These are phyloP conservation scores for Eimeria sp. DNA, from an alignment of 169 alveolate genomes.

Conservation along the genomic window DNA sequence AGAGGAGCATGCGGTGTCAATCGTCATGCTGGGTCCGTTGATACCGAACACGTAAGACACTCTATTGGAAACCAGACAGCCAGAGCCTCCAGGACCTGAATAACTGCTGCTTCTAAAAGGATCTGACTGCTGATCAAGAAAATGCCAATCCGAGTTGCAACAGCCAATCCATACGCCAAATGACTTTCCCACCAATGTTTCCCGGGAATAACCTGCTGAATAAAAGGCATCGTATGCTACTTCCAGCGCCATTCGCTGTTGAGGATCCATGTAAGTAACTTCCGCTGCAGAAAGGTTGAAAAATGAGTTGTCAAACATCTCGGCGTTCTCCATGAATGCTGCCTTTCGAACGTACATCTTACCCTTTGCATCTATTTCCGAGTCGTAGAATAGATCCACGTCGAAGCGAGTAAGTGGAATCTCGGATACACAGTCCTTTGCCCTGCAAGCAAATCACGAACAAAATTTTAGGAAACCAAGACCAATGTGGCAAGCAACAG, in stretches of 20 bases:
- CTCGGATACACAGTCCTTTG: slow-evolving; percentile 83
- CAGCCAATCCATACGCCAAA: slow-evolving; percentile 87
- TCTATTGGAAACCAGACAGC: slow-evolving; percentile 88
- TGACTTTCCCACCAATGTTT: slow-evolving; percentile 53
- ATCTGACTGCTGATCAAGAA: slow-evolving; percentile 61
- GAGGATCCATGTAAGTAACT: slow-evolving; percentile 88
- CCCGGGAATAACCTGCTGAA: slow-evolving; percentile 81
- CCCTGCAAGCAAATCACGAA: slow-evolving; percentile 28
- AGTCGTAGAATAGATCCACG: slow-evolving; percentile 78
- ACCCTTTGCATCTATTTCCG: slow-evolving; percentile 84
- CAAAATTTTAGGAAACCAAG: background rate
- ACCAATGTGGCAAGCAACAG: background rate
- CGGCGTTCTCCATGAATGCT: slow-evolving; percentile 86
- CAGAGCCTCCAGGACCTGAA: slow-evolving; percentile 69
- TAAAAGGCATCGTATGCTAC: slow-evolving; percentile 86
- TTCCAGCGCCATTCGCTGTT: slow-evolving; percentile 89
- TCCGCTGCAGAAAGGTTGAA: slow-evolving; percentile 85
- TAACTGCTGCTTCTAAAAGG: slow-evolving; percentile 81
- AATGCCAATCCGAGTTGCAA: slow-evolving; percentile 86
- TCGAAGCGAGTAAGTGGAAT: slow-evolving; percentile 86
- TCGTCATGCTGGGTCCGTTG: slow-evolving; percentile 89
- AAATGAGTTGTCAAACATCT: slow-evolving; percentile 83
- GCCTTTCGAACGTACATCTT: slow-evolving; percentile 84
- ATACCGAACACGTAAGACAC: slow-evolving; percentile 88
- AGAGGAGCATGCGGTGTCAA: slow-evolving; percentile 91